Evolutionary conservation across 768 basidiomycete genomes (phyloP), one percentile per base, ranked within the genome.

Genomic region (Fomitopsis serialis): DNA sequence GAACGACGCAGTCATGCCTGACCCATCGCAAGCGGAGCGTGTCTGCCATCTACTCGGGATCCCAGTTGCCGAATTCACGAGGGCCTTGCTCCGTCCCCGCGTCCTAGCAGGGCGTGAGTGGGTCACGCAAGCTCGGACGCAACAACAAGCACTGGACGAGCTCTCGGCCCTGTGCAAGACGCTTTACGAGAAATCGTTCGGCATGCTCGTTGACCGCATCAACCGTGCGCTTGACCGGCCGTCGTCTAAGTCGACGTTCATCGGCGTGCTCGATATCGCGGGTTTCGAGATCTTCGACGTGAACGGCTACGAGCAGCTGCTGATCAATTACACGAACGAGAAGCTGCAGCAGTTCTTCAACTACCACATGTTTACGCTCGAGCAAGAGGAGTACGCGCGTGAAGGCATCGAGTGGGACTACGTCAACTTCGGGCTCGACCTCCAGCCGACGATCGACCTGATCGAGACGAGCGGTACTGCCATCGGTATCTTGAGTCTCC

Each of bases 271-370:
- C 29, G 97, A 99, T 80, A 99, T 99, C 49, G 97, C 97, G 7
- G 97, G 97, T 9, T 99, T 99, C 71, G 97, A 99, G 70, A 99
- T 99, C 56, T 91, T 92, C 72, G 89, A 90, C 51, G 77, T 87
- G 62, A 98, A 98, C 68, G 88, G 88, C 9, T 99, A 98, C 68
- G 97, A 99, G 64, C 97, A 99, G 68, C 80, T 99, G 24, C 80
- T 96, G 62, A 99, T 99, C 81, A 99, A 99, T 66, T 96, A 91
- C 64, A 98, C 96, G 42, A 99, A 99, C 74, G 97, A 99, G 79
- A 96, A 90, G 65, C 79, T 98, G 9, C 96, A 98, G 67, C 96
- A 98, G 69, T 92, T 92, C 70, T 94, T 94, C 80, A 99, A 98
- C 63, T 93, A 98, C 70, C 97, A 98, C 68, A 98, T 98, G 97